Conservation (phyloP, 139 green algal genomes). For the Closterium sp. region DNA sequence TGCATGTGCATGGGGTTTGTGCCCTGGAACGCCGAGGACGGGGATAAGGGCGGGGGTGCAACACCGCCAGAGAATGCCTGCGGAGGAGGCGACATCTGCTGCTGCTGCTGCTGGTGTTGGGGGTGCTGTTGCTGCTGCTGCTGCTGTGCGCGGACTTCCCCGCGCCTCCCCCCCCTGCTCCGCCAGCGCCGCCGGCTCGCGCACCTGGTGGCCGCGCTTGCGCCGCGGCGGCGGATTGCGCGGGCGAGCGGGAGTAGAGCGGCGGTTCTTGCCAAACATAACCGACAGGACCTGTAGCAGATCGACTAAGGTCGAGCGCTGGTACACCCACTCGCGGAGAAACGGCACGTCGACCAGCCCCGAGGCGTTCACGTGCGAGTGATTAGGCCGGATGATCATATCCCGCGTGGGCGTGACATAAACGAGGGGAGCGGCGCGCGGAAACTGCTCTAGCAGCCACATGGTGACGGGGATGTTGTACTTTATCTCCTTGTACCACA, state of each 20-base stretch:
- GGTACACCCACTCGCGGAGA: slow-evolving; percentile 50
- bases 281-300: slow-evolving; percentile 63
- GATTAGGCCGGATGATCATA: slow-evolving; percentile 87
- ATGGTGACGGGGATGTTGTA: slow-evolving; percentile 93
- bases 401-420: slow-evolving; percentile 81
- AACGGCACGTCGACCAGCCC: slow-evolving; percentile 38
- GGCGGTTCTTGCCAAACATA: slow-evolving; percentile 78
- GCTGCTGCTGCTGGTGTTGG: not conserved
- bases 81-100: not conserved
- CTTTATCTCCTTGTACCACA: slow-evolving; percentile 77
- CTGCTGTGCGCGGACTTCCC: not conserved
- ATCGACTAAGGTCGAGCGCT: slow-evolving; percentile 59
- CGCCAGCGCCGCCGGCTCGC: not conserved
- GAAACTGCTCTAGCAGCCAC: slow-evolving; percentile 81
- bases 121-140: not conserved
- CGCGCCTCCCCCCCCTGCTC: not conserved
- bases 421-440: slow-evolving; percentile 62
- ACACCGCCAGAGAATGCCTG: not conserved
- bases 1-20: not conserved
- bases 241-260: slow-evolving; percentile 67
- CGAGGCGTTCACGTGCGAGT: slow-evolving; percentile 73
- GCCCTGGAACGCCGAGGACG: not conserved
- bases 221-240: not conserved
- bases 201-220: not conserved
- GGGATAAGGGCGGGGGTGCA: not conserved